Percentiles rank a stretch among this genome's conserved stretches.
These are phyloP conservation scores for Trichoderma parareesei DNA, from an alignment of 495 filamentous ascomycete genomes.

Conservation along the genomic window DNA sequence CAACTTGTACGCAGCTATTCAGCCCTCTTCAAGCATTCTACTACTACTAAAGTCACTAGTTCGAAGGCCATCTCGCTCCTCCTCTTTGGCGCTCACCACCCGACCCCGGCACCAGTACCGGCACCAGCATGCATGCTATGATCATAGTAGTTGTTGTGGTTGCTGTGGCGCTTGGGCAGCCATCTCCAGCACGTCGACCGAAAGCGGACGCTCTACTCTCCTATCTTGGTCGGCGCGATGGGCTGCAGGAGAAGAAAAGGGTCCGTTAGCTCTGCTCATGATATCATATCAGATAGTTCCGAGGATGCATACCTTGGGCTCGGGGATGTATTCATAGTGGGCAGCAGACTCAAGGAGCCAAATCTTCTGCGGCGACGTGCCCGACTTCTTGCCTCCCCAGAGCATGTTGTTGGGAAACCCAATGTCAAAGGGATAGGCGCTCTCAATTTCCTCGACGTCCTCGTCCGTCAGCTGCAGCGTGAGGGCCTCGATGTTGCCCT, in stretches of 20 bases:
- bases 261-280: background rate
- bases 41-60: too few species aligned
- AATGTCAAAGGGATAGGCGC: conserved; percentile 50
- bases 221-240: conserved; percentile 22
- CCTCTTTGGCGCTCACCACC: background rate
- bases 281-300: too few species aligned
- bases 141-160: background rate
- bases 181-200: background rate
- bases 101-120: background rate
- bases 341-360: conserved; percentile 36
- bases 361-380: conserved; percentile 34
- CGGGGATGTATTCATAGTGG: conserved; percentile 36
- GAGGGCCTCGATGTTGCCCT: conserved; percentile 61
- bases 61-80: background rate
- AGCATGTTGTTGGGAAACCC: conserved; percentile 54
- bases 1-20: too few species aligned
- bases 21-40: too few species aligned
- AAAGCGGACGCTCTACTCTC: conserved; percentile 23
- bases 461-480: conserved; percentile 45
- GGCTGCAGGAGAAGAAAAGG: conserved; percentile 13
- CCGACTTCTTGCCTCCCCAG: conserved; percentile 26
- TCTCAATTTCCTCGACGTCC: conserved; percentile 59
- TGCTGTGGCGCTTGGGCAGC: background rate
- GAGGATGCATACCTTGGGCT: conserved; percentile 16
- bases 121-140: background rate